These are phyloP conservation scores for Amylostereum areolatum DNA, from an alignment of 1,284 basidiomycete genomes.

Conservation along the genomic window DNA sequence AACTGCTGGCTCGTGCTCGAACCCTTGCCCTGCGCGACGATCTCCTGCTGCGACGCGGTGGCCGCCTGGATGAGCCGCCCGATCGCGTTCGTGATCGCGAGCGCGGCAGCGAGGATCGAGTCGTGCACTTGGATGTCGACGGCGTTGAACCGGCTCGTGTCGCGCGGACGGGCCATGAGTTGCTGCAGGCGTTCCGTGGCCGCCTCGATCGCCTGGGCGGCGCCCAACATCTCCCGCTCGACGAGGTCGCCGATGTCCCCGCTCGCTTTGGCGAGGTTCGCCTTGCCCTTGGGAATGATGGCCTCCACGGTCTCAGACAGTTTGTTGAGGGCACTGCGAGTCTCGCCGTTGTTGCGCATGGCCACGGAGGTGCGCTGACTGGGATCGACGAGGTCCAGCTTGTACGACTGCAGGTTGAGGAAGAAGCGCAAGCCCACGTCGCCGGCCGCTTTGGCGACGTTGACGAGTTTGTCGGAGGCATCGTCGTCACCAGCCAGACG, in stretches of 20 bases:
- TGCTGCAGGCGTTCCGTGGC: conserved; percentile 88
- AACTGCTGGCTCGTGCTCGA: conserved; percentile 92
- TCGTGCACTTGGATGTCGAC: conserved; percentile 97
- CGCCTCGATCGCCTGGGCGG: conserved; percentile 89
- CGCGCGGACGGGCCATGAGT: conserved; percentile 86
- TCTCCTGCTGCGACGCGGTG: conserved; percentile 97
- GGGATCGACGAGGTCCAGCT: conserved; percentile 72
- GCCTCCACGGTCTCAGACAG: conserved; percentile 86
- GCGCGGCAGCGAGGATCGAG: conserved; percentile 88
- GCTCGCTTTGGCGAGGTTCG: conserved; percentile 69
- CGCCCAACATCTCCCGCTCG: conserved; percentile 93
- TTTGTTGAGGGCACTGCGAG: conserved; percentile 74
- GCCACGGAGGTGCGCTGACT: conserved; percentile 82
- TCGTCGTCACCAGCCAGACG: conserved; percentile 90
- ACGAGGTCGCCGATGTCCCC: conserved; percentile 97
- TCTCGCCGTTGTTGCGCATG: conserved; percentile 86
- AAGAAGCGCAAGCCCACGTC: conserved; percentile 90
- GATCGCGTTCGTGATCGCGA: conserved; percentile 95
- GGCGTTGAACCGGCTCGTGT: conserved; percentile 79
- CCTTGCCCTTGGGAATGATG: conserved; percentile 82
- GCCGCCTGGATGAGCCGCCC: conserved; percentile 93
- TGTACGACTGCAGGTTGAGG: conserved; percentile 94
- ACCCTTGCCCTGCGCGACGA: conserved; percentile 92
- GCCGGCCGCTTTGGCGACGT: conserved; percentile 81
- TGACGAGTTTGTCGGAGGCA: conserved; percentile 84